Conservation (phyloP, 2,329 filamentous ascomycete species). For the Aureobasidium sp. region DNA sequence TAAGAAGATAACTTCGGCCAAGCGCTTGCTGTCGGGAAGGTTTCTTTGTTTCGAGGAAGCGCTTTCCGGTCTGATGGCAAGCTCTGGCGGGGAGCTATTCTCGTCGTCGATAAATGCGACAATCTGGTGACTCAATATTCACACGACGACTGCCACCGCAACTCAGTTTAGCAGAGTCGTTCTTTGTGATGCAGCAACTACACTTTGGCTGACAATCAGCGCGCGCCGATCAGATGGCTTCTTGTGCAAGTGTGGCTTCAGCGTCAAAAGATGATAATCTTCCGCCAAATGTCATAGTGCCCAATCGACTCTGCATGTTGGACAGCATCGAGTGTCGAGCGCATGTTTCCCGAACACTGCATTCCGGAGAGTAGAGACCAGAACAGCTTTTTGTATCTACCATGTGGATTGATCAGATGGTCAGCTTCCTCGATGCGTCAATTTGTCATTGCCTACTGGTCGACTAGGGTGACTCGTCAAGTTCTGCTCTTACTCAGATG, state of each 20-base stretch:
- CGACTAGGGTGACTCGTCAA: background rate
- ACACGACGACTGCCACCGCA: background rate
- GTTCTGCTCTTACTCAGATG: background rate
- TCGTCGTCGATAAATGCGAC: background rate
- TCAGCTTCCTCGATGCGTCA: background rate
- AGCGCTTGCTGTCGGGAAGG: background rate
- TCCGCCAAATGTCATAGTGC: background rate
- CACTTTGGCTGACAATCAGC: slow-evolving; percentile 1
- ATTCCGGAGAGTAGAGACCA: background rate
- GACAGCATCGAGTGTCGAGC: background rate
- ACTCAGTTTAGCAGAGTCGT: background rate
- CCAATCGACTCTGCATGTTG: slow-evolving; percentile 8
- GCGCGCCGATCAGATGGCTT: slow-evolving; percentile 8
- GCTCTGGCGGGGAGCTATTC: background rate
- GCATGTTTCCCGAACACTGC: slow-evolving; percentile 1
- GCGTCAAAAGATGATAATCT: slow-evolving; percentile 6
- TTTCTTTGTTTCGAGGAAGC: slow-evolving; percentile 3
- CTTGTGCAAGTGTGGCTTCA: slow-evolving; percentile 9
- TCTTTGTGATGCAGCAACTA: slow-evolving; percentile 6
- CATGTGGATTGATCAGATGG: background rate
- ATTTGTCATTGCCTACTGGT: slow-evolving; percentile 1
- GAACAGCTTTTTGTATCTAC: background rate
- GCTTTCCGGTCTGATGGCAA: background rate
- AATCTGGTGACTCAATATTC: slow-evolving; percentile 9
- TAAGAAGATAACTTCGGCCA: slow-evolving; percentile 1